Evolutionary conservation across 495 filamentous ascomycete species (phyloP), one percentile per base, ranked within the genome.

Genomic region (Amphirosellinia nigrospora): DNA sequence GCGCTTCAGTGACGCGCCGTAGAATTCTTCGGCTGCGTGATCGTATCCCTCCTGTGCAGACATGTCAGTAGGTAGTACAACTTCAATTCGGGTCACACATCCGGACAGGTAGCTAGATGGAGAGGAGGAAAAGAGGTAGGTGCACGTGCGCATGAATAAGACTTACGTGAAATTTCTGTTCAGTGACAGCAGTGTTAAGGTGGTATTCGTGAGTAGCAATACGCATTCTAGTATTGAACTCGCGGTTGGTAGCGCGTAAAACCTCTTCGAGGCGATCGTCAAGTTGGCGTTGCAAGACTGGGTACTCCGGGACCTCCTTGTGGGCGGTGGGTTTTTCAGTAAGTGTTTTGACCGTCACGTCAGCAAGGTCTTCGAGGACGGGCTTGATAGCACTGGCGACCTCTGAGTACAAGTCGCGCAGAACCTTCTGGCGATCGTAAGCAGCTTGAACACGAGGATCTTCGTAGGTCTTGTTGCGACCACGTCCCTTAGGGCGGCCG

Each of bases 381-480:
- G 82, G 82, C 77, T 82, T 84, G 59, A 84, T 59, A 41, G 74
- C 70, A 61, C 75, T 72, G 59, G 77, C 73, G n/a, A 83, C 76
- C 62, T 80, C 68, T 0, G 73, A 67, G 66, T 73, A 85, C 28
- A 80, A 74, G 9, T 79, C 76, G 76, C 79, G 80, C 19, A 84
- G 75, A 45, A 83, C 79, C 55, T 79, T 73, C 62, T 75, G 75
- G 64, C 84, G 83, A 66, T 86, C 84, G 55, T 84, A 81, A 50
- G 82, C 79, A 38, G 83, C 84, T 69, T 85, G 83, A 53, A 76
- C 75, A 36, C 71, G 73, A 43, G 72, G 65, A 36, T 79, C 78
- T n/a, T 78, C 72, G 62, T 81, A 85, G 15, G 75, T 70, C 69
- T 84, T 84, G 53, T 81, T 80, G 34, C 81, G 81, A 21, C 83